Evolutionary conservation across 1,284 basidiomycete genomes (phyloP), one percentile per base, ranked within the genome.

Genomic region (Cutaneotrichosporon cutaneum): DNA sequence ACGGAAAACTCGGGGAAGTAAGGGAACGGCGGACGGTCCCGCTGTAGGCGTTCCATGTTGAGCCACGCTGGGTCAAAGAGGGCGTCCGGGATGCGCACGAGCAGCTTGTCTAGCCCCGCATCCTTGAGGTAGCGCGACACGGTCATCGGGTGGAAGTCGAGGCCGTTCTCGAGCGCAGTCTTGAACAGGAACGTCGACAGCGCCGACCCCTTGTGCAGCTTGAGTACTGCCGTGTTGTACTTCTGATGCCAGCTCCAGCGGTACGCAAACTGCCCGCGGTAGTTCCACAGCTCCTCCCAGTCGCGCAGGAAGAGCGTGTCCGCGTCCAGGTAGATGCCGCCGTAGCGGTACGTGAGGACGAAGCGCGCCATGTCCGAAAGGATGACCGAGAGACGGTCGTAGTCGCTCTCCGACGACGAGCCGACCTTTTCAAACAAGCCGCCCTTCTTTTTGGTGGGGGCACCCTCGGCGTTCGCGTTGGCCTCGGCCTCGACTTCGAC

Each of bases 241-340:
- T 87, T 88, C 67, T 87, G 83, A 64, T 90, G 79, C 60, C 88
- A 85, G 42, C 86, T 88, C 90, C 90, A 92, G 3, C 90, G 83
- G 73, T 92, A 94, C 5, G 91, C 90, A 69, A 92, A 94, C 42
- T 90, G 89, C 26, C 90, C 90, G 68, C 87, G 86, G 86, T 88
- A 92, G 24, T 89, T 89, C 89, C 90, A 92, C 14, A 94, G 79
- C 67, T 93, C 90, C 73, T 92, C 90, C 91, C 91, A 94, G 72
- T 94, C 91, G n/a, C 91, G 85, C 14, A 94, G 78, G 68, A 94
- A 85, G 59, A 94, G 84, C 5, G 89, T 92, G 75, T 93, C 91
- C 18, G 90, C 90, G 71, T 94, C 90, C 55, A 94, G 85, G 73
- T 93, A 94, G 50, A 89, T 88, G 13, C 90, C 90, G 44, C 91